Conservation (phyloP, 768 basidiomycete genomes). For the Trametes elegans region DNA sequence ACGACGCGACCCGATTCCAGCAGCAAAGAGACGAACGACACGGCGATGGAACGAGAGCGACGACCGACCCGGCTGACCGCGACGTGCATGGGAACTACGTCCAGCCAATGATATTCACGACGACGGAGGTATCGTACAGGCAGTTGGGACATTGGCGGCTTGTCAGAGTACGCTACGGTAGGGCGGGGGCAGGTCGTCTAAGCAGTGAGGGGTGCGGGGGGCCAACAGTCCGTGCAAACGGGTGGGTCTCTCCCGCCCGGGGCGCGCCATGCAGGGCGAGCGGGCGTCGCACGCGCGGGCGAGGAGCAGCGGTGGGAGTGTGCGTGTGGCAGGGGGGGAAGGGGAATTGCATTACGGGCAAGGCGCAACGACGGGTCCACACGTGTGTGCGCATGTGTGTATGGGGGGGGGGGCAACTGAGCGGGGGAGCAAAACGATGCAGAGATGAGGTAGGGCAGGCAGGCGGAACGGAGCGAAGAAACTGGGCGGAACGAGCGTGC, state of each 20-base stretch:
- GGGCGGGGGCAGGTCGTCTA: constrained; percentile 20
- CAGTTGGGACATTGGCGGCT: constrained; percentile 22
- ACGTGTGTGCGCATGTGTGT: constrained; percentile 4
- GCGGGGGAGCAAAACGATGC: background rate
- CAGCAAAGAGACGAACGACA: background rate
- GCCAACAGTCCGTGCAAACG: constrained; percentile 20
- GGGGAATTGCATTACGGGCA: constrained; percentile 7
- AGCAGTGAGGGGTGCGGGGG: constrained; percentile 7
- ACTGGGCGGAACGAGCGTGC: constrained; percentile 16
- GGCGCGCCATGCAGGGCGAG: background rate
- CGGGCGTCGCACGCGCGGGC: constrained; percentile 4
- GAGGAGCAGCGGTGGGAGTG: constrained; percentile 1
- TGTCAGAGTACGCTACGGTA: constrained; percentile 24
- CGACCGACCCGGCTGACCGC: background rate
- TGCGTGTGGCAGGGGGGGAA: background rate
- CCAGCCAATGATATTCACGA: constrained; percentile 24
- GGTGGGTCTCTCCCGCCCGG: too few species aligned
- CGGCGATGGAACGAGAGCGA: background rate
- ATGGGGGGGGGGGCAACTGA: background rate
- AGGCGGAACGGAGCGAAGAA: background rate
- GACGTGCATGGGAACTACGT: constrained; percentile 16
- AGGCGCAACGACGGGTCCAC: constrained; percentile 4
- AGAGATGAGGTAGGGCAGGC: background rate
- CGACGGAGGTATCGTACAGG: constrained; percentile 24
- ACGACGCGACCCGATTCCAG: constrained; percentile 17